phyloP scores from a whole-genome alignment of 2,329 filamentous ascomycete genomes.

The Aureobasidium sp. region DNA sequence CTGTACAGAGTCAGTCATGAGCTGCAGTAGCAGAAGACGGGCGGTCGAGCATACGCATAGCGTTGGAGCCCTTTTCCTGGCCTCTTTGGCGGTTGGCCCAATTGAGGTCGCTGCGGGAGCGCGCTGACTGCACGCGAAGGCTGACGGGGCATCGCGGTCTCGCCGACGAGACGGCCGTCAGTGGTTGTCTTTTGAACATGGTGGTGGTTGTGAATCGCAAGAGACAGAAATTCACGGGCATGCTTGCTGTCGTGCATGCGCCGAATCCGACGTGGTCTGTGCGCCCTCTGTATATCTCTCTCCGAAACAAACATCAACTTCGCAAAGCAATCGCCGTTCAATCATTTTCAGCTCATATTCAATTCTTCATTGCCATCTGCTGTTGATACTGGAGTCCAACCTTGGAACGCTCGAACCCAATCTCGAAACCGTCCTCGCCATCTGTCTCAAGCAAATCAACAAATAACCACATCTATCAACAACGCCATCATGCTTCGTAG shows the following conservation, averaged over 20 bases:
- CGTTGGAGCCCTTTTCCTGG: constrained; percentile 12
- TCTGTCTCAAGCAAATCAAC: neutral
- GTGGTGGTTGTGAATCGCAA: neutral
- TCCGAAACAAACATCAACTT: neutral
- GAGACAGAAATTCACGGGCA: neutral
- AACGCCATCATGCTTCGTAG: constrained; percentile 26
- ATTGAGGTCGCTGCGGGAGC: constrained; percentile 4
- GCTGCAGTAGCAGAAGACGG: neutral
- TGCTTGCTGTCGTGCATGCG: neutral
- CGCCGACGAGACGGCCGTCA: neutral
- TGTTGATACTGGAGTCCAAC: neutral
- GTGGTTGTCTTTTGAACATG: constrained; percentile 12
- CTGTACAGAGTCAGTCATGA: neutral
- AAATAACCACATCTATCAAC: neutral
- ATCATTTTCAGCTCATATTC: no score
- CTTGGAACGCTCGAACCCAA: neutral
- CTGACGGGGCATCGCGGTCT: neutral
- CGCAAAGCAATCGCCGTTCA: neutral
- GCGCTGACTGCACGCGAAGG: neutral
- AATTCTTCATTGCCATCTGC: neutral
- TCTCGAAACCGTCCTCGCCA: neutral
- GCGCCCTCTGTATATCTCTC: neutral
- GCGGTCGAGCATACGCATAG: neutral
- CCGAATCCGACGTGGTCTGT: neutral
- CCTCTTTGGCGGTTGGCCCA: constrained; percentile 6